Base-by-base conservation (phyloP, 352 stramenopile genomes). In the Globisporangium abappressorium region DNA sequence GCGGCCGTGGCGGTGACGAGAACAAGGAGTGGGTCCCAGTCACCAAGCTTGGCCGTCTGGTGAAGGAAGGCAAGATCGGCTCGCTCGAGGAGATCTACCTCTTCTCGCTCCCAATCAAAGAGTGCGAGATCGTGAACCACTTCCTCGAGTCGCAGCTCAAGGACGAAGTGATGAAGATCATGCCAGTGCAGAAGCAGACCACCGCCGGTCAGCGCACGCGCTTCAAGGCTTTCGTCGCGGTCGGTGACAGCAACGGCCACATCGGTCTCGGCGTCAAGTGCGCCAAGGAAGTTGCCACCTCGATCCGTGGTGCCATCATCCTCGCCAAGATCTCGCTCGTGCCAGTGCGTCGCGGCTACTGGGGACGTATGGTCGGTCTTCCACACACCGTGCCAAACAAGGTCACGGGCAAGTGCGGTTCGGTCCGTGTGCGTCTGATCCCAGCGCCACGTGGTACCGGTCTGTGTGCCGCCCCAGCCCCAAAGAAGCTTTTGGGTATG, bases 141-240 rank as follows among this genome's bases (percentile, higher is more conserved):
- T 99, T 99, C 85, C 81, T 99, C 22, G 97, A 98, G 82, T 80
- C 97, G 66, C 97, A 94, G 82, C 97, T 99, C 66, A 98, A 99
- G 81, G 98, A 99, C 81, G 98, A 99, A 78, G 97, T 99, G 61
- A 99, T 99, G 97, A 99, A 99, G 92, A 99, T 99, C 89, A 99
- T 99, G 96, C 97, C 98, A 66, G 98, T 99, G 62, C 98, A 99
- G 87, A 99, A 99, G 95, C 97, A 99, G 87, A 99, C 96, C 59
- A 98, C 96, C 53, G 98, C 98, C 69, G 98, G 98, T 89, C 98
- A 99, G 92, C 92, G 98, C 69, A 99, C 98, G 73, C 93, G 98
- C 69, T 99, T 99, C 94, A 99, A 99, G 90, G 98, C 97, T 43
- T 99, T 99, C 80, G 98, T 99, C 34, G 98, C 97, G 68, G 95